Evolutionary conservation across 2,329 filamentous ascomycete genomes (phyloP).

Genomic region (Mariannaea elegans): DNA sequence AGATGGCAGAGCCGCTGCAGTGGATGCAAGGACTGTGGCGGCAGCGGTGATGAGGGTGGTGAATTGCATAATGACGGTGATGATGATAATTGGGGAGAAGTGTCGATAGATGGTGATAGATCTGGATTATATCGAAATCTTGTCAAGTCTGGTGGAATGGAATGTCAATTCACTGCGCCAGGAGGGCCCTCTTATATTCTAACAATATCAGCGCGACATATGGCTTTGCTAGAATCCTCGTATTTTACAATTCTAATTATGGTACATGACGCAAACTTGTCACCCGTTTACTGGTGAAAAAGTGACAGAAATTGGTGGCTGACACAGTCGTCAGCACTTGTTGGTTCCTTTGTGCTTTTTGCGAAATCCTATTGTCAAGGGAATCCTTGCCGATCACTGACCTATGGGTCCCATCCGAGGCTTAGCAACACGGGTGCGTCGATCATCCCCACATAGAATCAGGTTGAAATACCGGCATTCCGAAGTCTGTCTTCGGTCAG

Average conservation of each 20-base stretch:
- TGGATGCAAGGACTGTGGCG: slow-evolving; percentile 6
- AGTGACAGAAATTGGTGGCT: neutral
- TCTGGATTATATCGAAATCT: neutral
- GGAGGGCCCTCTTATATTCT: neutral
- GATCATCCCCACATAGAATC: neutral
- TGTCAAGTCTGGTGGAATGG: neutral
- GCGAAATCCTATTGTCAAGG: neutral
- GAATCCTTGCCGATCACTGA: neutral
- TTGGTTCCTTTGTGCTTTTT: neutral
- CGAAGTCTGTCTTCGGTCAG: neutral
- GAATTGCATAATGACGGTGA: slow-evolving; percentile 16
- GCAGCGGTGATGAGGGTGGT: slow-evolving; percentile 7
- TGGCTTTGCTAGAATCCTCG: neutral
- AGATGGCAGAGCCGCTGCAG: slow-evolving; percentile 7
- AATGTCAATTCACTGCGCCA: neutral
- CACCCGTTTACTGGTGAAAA: neutral
- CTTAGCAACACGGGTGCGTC: neutral
- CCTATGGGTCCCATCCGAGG: neutral
- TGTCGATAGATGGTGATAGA: neutral
- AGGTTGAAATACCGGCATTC: neutral
- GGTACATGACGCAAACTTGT: neutral
- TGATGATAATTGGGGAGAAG: neutral
- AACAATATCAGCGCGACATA: neutral
- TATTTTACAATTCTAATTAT: slow-evolving; percentile 9
- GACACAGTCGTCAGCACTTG: slow-evolving; percentile 13